Conservation (phyloP, 495 filamentous ascomycete species). For the Tuber melanosporum region DNA sequence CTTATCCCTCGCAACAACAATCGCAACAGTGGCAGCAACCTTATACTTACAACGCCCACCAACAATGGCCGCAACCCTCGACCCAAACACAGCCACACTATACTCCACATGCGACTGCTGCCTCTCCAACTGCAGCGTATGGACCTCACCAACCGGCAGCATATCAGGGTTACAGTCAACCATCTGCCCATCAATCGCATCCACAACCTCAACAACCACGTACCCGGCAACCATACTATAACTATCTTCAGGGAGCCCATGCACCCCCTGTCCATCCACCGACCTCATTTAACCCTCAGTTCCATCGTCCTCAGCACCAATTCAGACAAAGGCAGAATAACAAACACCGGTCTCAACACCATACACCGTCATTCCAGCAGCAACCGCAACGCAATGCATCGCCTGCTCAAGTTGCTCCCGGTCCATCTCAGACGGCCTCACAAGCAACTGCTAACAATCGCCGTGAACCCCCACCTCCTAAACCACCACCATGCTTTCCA, state of each 20-base stretch:
- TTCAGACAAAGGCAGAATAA: conserved; percentile 20
- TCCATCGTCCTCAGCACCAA: conserved; percentile 34
- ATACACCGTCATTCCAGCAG: conserved; percentile 25
- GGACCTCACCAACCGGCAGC: conserved; percentile 37
- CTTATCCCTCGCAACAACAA: conserved; percentile 25
- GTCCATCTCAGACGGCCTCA: conserved; percentile 5
- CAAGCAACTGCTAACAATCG: conserved; percentile 13
- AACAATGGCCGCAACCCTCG: conserved; percentile 32
- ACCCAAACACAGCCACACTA: conserved; percentile 24
- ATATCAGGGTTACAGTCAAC: conserved; percentile 43
- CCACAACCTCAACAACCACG: conserved; percentile 42
- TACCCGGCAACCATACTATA: conserved; percentile 35
- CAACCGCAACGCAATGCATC: conserved; percentile 23
- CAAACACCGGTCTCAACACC: conserved; percentile 13
- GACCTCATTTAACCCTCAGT: conserved; percentile 28
- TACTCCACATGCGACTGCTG: conserved; percentile 16
- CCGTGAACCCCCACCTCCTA: conserved; percentile 22
- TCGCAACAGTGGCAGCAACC: conserved; percentile 39
- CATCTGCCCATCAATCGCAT: conserved; percentile 38
- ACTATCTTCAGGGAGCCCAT: conserved; percentile 37
- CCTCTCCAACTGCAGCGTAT: conserved; percentile 24
- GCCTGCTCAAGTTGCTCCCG: conserved; percentile 30
- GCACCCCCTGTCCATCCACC: conserved; percentile 32
- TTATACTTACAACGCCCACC: conserved; percentile 27
- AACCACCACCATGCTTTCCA: conserved; percentile 34